Evolutionary conservation across 2,329 filamentous ascomycete species (phyloP).

Genomic region (Arthrinium puccinioides): DNA sequence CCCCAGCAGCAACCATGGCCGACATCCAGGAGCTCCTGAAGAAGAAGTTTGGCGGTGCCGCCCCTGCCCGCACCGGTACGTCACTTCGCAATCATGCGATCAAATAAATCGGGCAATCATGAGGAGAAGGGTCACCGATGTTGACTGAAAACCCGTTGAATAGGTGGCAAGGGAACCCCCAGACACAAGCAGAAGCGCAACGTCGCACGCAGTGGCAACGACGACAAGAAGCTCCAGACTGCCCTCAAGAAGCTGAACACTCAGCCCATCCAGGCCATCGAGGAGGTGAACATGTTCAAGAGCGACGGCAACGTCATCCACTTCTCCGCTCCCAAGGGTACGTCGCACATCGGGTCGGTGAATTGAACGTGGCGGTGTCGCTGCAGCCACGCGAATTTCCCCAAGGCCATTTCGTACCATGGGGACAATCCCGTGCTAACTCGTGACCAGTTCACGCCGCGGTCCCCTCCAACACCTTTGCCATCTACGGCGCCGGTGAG

Average conservation of each 20-base stretch:
- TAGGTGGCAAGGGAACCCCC: conserved; percentile 91
- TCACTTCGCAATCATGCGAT: background rate
- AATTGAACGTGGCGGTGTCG: background rate
- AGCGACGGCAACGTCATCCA: conserved; percentile 99
- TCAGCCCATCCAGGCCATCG: conserved; percentile 97
- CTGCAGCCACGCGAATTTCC: no score
- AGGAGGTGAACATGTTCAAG: conserved; percentile 99
- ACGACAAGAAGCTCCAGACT: conserved; percentile 99
- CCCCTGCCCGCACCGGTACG: conserved; percentile 24
- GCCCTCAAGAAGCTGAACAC: conserved; percentile 99
- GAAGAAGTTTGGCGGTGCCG: conserved; percentile 26
- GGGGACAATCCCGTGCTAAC: background rate
- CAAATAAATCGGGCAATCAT: background rate
- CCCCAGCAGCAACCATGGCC: no score
- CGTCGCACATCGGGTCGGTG: conserved; percentile 23
- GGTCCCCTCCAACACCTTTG: conserved; percentile 97
- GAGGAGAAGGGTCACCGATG: background rate
- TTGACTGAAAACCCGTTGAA: no score
- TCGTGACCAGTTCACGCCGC: conserved; percentile 87
- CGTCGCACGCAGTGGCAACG: conserved; percentile 82
- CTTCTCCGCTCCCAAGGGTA: conserved; percentile 96
- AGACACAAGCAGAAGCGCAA: conserved; percentile 98
- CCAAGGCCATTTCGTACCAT: background rate
- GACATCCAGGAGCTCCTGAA: conserved; percentile 38
- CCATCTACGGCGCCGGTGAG: conserved; percentile 97